A percentile compares a stretch with the other conserved stretches of the same genome.
These are phyloP conservation scores for Beauveria pseudobassiana DNA, from an alignment of 2,329 filamentous ascomycete genomes.

Conservation along the genomic window DNA sequence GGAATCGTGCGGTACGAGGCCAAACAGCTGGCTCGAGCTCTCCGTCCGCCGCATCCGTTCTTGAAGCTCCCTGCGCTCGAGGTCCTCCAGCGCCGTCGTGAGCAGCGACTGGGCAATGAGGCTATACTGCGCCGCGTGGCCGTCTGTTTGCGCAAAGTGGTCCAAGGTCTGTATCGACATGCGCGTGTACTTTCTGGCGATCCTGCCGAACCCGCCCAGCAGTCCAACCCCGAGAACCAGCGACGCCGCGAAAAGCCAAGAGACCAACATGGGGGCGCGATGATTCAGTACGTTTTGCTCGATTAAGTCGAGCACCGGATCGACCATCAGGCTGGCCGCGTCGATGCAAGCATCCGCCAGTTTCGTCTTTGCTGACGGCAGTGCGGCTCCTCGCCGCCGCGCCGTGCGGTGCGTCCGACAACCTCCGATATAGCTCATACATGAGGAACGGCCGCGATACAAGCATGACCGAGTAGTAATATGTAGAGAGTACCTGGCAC, in stretches of 20 bases:
- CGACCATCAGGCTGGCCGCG: slow-evolving; percentile 46
- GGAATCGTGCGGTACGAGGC: slow-evolving; percentile 32
- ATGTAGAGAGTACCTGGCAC: slow-evolving; percentile 43
- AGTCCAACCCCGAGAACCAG: slow-evolving; percentile 45
- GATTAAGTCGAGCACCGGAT: slow-evolving; percentile 38
- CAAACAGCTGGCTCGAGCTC: slow-evolving; percentile 44
- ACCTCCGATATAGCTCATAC: slow-evolving; percentile 42
- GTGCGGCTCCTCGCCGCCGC: slow-evolving; percentile 12
- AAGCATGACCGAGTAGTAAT: slow-evolving; percentile 52
- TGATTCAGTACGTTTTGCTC: slow-evolving; percentile 34
- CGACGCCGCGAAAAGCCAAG: slow-evolving; percentile 47
- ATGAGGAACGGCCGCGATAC: slow-evolving; percentile 49
- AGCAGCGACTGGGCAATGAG: slow-evolving; percentile 46
- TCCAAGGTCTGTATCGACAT: slow-evolving; percentile 41
- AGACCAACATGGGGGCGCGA: slow-evolving; percentile 41
- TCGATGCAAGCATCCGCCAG: slow-evolving; percentile 49
- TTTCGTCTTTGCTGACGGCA: slow-evolving; percentile 38
- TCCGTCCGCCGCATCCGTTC: slow-evolving; percentile 41
- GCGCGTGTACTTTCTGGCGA: slow-evolving; percentile 41
- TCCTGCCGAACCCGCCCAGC: slow-evolving; percentile 43
- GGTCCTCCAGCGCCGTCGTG: slow-evolving; percentile 35
- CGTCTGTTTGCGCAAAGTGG: slow-evolving; percentile 40
- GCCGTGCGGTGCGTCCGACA: slow-evolving; percentile 26
- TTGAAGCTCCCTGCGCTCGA: slow-evolving; percentile 39
- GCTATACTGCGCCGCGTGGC: slow-evolving; percentile 45